Evolutionary conservation across 2,329 filamentous ascomycete species (phyloP).

Genomic region (Colletotrichum tropicale): DNA sequence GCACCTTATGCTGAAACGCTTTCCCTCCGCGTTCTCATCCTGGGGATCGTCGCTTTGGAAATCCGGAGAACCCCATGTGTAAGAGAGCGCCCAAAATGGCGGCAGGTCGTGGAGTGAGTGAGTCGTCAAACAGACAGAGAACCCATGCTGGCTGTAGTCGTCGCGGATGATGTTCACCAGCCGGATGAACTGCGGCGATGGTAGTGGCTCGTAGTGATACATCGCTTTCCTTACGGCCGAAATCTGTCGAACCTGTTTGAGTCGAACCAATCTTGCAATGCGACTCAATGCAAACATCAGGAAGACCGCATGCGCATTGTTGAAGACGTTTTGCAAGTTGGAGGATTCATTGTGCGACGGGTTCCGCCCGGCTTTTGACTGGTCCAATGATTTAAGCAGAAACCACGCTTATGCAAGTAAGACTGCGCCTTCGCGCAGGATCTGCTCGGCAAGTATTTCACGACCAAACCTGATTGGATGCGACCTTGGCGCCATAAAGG

Average conservation of each 20-base stretch:
- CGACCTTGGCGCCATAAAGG: too few relatives aligned
- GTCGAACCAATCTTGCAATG: neutral
- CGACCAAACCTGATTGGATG: neutral
- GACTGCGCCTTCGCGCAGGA: neutral
- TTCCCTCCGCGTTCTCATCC: neutral
- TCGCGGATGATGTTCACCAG: neutral
- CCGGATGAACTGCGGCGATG: neutral
- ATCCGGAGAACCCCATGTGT: neutral
- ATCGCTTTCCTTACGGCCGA: neutral
- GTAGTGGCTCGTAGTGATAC: conserved; percentile 12
- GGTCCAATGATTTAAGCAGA: neutral
- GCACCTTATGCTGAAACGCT: neutral
- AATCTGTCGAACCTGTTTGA: fast-evolving
- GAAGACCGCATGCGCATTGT: neutral
- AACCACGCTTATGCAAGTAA: neutral
- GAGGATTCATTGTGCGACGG: neutral
- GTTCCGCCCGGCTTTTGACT: neutral
- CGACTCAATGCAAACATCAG: neutral
- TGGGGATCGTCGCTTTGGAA: neutral
- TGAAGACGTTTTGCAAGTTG: neutral
- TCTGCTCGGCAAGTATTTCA: neutral
- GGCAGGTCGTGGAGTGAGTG: neutral
- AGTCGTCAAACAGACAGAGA: neutral
- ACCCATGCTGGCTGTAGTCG: neutral
- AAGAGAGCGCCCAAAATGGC: neutral